Conservation (phyloP, 495 filamentous ascomycete genomes). For the Elaphomyces granulatus region DNA sequence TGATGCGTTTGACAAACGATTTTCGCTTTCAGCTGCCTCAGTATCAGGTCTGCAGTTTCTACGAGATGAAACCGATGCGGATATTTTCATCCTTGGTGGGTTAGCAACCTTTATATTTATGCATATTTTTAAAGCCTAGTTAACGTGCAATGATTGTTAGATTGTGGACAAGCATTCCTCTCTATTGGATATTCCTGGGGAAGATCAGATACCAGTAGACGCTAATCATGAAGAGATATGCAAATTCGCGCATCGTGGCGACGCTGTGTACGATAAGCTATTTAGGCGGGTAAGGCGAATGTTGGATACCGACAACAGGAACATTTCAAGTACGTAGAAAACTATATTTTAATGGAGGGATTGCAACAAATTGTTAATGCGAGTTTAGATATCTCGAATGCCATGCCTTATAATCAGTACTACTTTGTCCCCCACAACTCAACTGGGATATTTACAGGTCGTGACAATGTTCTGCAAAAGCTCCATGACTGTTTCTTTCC, state of each 20-base stretch:
- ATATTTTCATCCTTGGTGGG: not conserved
- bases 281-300: no score
- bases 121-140: no score
- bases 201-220: slow-evolving; percentile 5
- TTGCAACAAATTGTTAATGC: no score
- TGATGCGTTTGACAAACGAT: not conserved
- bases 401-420: no score
- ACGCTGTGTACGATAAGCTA: no score
- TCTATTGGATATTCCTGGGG: slow-evolving; percentile 7
- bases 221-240: slow-evolving; percentile 11
- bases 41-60: slow-evolving; percentile 3
- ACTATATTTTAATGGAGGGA: no score
- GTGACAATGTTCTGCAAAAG: not conserved
- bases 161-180: slow-evolving; percentile 11
- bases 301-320: no score
- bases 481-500: slow-evolving; percentile 1
- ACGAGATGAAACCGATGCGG: slow-evolving; percentile 1
- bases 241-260: slow-evolving; percentile 10
- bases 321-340: no score
- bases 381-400: no score
- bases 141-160: no score
- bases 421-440: no score
- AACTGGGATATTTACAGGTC: slow-evolving; percentile 5
- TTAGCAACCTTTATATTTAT: not conserved
- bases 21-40: not conserved